A percentile compares a stretch with the other conserved stretches of the same genome.
Conservation (phyloP, 768 basidiomycete genomes). For the Psilocybe cubensis region DNA sequence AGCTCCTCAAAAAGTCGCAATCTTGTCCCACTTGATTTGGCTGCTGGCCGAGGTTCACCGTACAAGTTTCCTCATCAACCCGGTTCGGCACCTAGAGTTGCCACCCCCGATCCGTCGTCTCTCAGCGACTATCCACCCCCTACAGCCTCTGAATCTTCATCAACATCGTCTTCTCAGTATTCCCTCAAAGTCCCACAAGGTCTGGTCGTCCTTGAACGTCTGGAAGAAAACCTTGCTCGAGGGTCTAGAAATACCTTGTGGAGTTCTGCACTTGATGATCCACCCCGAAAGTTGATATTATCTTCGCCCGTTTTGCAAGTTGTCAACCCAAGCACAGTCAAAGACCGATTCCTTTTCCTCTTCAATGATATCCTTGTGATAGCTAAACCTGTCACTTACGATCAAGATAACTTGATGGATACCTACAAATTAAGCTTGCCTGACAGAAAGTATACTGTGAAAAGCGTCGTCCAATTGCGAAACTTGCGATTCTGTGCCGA, state of each 20-base stretch:
- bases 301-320: slow-evolving; percentile 92
- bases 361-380: slow-evolving; percentile 95
- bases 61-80: slow-evolving; percentile 42
- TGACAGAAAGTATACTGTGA: slow-evolving; percentile 85
- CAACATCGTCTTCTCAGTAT: slow-evolving; percentile 71
- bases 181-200: slow-evolving; percentile 55
- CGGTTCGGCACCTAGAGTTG: slow-evolving; percentile 58
- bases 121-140: slow-evolving; percentile 70
- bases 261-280: slow-evolving; percentile 76
- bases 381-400: slow-evolving; percentile 83
- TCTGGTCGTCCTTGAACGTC: slow-evolving; percentile 61
- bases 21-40: slow-evolving; percentile 32
- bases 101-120: slow-evolving; percentile 80
- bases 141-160: slow-evolving; percentile 75
- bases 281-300: slow-evolving; percentile 83
- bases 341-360: slow-evolving; percentile 95
- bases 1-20: slow-evolving; percentile 43
- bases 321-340: slow-evolving; percentile 90
- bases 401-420: slow-evolving; percentile 66
- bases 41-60: slow-evolving; percentile 35
- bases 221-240: slow-evolving; percentile 72
- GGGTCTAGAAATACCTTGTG: slow-evolving; percentile 61
- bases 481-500: slow-evolving; percentile 73
- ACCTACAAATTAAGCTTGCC: slow-evolving; percentile 53
- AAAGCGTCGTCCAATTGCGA: slow-evolving; percentile 82